Conservation (phyloP, 176 grass and related monocot genomes). For the Triticum monococcum region DNA sequence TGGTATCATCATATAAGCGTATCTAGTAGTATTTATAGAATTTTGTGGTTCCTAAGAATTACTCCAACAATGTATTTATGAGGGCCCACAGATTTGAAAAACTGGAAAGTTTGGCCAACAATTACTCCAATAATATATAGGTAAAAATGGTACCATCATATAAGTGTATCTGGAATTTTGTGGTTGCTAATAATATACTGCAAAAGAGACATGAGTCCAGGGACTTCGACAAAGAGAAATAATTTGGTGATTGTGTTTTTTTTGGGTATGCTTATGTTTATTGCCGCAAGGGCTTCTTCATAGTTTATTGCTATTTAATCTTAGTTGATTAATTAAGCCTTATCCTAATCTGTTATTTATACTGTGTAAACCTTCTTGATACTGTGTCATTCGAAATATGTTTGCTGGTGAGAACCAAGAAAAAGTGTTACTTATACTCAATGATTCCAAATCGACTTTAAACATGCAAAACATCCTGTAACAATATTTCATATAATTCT, state of each 20-base stretch:
- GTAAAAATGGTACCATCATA: neutral
- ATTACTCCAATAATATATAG: slow-evolving; percentile 8
- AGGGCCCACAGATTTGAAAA: neutral
- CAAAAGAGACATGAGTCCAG: neutral
- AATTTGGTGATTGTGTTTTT: neutral
- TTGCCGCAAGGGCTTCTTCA: neutral
- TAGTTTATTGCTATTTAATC: neutral
- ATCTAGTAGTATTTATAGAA: neutral
- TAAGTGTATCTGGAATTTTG: neutral
- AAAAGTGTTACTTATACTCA: neutral
- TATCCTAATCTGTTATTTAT: neutral
- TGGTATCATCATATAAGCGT: neutral
- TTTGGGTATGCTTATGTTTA: neutral
- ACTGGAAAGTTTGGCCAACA: neutral
- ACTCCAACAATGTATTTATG: neutral
- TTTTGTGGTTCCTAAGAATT: neutral
- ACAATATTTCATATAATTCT: neutral
- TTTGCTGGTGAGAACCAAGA: slow-evolving; percentile 11
- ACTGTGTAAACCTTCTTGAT: neutral
- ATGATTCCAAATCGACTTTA: neutral
- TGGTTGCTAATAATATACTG: neutral
- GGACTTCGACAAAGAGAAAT: neutral
- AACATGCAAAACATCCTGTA: neutral
- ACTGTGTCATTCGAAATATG: neutral
- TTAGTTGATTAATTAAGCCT: neutral